Evolutionary conservation across 169 alveolate genomes (phyloP).

Genomic region (Plasmodium yoelii): DNA sequence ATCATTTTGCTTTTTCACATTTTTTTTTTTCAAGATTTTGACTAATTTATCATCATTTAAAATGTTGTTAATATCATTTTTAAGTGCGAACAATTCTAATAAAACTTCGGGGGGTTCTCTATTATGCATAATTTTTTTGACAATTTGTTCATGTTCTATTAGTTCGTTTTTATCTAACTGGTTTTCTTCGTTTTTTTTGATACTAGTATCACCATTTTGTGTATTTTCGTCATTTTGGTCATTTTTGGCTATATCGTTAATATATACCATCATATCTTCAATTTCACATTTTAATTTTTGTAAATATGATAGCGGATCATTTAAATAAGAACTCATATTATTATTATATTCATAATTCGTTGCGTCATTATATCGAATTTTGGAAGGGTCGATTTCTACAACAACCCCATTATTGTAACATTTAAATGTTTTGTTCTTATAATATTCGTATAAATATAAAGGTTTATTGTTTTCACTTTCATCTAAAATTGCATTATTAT

Average conservation of each 20-base stretch:
- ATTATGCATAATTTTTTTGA: conserved; percentile 65
- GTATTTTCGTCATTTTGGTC: background rate
- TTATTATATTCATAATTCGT: conserved; percentile 49
- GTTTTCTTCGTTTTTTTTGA: conserved; percentile 19
- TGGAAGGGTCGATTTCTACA: conserved; percentile 48
- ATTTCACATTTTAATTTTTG: conserved; percentile 74
- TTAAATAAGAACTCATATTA: conserved; percentile 14
- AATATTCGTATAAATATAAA: conserved; percentile 57
- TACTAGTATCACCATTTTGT: background rate
- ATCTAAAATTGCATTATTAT: conserved; percentile 1
- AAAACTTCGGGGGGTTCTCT: conserved; percentile 61
- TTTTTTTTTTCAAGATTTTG: conserved; percentile 14
- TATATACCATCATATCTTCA: conserved; percentile 51
- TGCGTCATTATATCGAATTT: conserved; percentile 55
- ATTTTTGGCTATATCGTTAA: conserved; percentile 37
- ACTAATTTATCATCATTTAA: conserved; percentile 49
- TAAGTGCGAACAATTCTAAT: conserved; percentile 55
- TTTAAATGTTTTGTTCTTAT: conserved; percentile 56
- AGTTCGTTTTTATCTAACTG: background rate
- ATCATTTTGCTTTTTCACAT: conserved; percentile 9
- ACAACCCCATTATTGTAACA: conserved; percentile 40
- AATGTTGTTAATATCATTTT: conserved; percentile 54
- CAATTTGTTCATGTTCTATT: conserved; percentile 53
- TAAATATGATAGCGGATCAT: conserved; percentile 61
- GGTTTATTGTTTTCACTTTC: conserved; percentile 30